Evolutionary conservation across 176 grass and related monocot genomes (phyloP).

Genomic region (Ampelocalamus luodianensis): DNA sequence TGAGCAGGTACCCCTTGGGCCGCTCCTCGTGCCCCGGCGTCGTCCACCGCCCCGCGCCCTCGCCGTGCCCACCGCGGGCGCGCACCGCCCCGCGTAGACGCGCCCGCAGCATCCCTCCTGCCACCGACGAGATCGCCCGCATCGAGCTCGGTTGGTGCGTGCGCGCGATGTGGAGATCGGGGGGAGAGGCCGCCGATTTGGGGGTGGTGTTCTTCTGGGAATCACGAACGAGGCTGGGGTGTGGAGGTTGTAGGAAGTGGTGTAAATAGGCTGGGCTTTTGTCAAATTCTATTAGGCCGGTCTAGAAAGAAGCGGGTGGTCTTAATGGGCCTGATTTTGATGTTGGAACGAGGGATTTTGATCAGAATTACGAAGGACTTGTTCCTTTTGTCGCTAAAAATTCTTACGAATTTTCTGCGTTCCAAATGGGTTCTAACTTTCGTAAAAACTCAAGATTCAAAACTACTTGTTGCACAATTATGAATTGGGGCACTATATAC

Average conservation of each 20-base stretch:
- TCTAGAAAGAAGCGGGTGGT: background rate
- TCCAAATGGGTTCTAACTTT: background rate
- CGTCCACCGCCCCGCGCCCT: slow-evolving; percentile 81
- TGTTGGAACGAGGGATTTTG: background rate
- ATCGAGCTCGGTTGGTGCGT: slow-evolving; percentile 41
- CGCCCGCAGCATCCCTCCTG: slow-evolving; percentile 66
- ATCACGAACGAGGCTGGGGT: slow-evolving; percentile 22
- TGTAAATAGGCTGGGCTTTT: slow-evolving; percentile 22
- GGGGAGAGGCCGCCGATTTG: slow-evolving; percentile 46
- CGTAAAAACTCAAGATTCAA: background rate
- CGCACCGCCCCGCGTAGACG: slow-evolving; percentile 50
- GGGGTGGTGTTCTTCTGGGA: background rate
- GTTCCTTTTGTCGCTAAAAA: background rate
- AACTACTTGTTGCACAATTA: background rate
- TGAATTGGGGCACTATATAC: background rate
- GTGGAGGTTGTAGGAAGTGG: background rate
- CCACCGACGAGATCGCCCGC: slow-evolving; percentile 68
- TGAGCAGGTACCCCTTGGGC: slow-evolving; percentile 81
- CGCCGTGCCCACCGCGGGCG: slow-evolving; percentile 56
- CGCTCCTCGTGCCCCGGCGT: slow-evolving; percentile 68
- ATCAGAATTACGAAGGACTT: background rate
- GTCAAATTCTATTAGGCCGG: background rate
- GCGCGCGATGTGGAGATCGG: slow-evolving; percentile 43
- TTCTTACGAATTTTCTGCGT: background rate
- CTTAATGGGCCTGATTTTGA: background rate